phyloP scores from a whole-genome alignment of 73 alveolate species.

The Breviolum minutum region DNA sequence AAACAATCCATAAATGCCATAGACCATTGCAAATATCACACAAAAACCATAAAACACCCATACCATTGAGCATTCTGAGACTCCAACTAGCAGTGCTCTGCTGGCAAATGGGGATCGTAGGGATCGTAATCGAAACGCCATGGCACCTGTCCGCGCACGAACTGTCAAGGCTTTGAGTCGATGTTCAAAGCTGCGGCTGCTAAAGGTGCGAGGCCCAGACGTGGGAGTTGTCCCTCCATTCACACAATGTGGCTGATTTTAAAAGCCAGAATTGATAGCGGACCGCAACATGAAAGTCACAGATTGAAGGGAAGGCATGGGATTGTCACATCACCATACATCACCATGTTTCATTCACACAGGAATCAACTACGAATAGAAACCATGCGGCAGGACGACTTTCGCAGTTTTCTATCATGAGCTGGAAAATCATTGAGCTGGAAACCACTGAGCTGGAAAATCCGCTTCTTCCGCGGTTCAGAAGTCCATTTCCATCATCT shows the following conservation, averaged over 20 bases:
- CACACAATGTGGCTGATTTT: not conserved
- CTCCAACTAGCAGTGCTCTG: not conserved
- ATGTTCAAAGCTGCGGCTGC: no score
- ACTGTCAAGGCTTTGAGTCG: not conserved
- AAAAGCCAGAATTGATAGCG: not conserved
- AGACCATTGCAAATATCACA: no score
- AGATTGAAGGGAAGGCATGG: not conserved
- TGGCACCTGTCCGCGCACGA: slow-evolving; percentile 16
- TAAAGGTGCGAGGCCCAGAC: not conserved
- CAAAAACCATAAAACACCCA: no score
- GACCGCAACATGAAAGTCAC: not conserved
- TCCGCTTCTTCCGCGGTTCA: no score
- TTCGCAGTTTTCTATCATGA: no score
- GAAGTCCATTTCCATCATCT: no score
- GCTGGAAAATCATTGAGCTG: no score
- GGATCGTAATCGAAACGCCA: slow-evolving; percentile 30
- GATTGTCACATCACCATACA: not conserved
- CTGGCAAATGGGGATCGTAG: slow-evolving; percentile 8
- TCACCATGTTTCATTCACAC: not conserved
- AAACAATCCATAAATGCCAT: no score
- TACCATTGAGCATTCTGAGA: not conserved
- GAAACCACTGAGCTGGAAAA: no score
- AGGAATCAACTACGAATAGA: not conserved
- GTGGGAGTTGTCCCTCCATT: not conserved
- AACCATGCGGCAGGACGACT: no score